Evolutionary conservation across 2,329 filamentous ascomycete genomes (phyloP).

Genomic region (Alternaria metachromatica): DNA sequence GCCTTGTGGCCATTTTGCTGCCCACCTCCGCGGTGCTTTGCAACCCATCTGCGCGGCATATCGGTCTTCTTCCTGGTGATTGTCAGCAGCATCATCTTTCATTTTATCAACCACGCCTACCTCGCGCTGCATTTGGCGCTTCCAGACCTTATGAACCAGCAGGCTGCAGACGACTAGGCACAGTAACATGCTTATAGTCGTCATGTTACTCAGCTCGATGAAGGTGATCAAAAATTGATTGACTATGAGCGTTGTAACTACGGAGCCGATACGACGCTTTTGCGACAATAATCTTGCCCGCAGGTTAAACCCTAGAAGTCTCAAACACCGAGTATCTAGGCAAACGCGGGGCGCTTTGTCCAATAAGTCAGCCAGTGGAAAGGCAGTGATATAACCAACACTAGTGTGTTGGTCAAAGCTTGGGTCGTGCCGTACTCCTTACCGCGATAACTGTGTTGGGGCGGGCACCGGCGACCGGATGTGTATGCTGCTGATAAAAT

Average conservation of each 20-base stretch:
- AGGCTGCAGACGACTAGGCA: not conserved
- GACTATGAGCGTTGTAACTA: not conserved
- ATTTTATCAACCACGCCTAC: not conserved
- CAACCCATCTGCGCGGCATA: slow-evolving; percentile 5
- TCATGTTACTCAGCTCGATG: not conserved
- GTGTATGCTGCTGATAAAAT: too few species aligned
- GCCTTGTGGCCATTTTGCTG: slow-evolving; percentile 17
- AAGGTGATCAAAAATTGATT: not conserved
- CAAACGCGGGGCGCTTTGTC: not conserved
- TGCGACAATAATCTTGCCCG: not conserved
- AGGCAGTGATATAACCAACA: not conserved
- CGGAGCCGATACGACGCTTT: not conserved
- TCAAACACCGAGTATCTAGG: not conserved
- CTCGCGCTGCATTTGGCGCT: not conserved
- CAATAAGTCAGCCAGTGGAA: not conserved
- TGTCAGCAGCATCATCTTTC: not conserved
- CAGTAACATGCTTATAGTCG: not conserved
- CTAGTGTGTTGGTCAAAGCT: not conserved
- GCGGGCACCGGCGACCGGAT: too few species aligned
- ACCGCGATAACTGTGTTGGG: too few species aligned
- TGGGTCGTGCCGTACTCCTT: not conserved
- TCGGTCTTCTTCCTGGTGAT: not conserved
- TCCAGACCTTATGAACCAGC: not conserved
- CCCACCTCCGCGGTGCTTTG: slow-evolving; percentile 7
- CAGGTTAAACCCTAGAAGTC: not conserved